Evolutionary conservation across 2,329 filamentous ascomycete genomes (phyloP).

Genomic region (Penicillium occitanis): DNA sequence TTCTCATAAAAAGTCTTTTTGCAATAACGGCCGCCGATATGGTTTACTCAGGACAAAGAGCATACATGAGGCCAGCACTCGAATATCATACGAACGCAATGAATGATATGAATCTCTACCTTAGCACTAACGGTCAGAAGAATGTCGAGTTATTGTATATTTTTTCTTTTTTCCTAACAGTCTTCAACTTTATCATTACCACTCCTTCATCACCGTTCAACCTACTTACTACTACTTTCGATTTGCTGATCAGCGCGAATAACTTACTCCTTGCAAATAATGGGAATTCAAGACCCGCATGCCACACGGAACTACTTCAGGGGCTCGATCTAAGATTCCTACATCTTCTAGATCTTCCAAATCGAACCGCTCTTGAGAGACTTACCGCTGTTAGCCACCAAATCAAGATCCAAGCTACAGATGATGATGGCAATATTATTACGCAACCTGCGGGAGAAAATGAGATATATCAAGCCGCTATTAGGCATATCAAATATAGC

Average conservation of each 20-base stretch:
- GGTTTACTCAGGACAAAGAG: not conserved
- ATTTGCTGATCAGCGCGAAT: not conserved
- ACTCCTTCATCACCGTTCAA: not conserved
- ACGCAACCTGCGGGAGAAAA: not conserved
- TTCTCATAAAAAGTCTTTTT: not conserved
- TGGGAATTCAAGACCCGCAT: not conserved
- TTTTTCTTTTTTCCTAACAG: not conserved
- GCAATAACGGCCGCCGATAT: not conserved
- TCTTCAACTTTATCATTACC: not conserved
- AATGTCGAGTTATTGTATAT: not conserved
- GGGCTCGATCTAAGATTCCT: not conserved
- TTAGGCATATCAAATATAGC: not conserved
- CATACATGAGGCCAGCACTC: not conserved
- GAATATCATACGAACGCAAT: not conserved
- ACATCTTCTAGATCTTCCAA: not conserved
- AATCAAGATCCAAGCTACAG: not conserved
- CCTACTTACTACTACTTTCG: not conserved
- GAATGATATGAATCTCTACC: not conserved
- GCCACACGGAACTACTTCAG: not conserved
- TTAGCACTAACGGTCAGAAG: not conserved
- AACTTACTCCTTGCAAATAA: not conserved
- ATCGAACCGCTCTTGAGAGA: not conserved
- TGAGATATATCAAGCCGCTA: not conserved
- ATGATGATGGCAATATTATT: not conserved
- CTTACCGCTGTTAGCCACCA: not conserved